Percentiles rank a stretch among this genome's conserved stretches.
phyloP scores from a whole-genome alignment of 305 asterid species.

The Fraxinus velutina region DNA sequence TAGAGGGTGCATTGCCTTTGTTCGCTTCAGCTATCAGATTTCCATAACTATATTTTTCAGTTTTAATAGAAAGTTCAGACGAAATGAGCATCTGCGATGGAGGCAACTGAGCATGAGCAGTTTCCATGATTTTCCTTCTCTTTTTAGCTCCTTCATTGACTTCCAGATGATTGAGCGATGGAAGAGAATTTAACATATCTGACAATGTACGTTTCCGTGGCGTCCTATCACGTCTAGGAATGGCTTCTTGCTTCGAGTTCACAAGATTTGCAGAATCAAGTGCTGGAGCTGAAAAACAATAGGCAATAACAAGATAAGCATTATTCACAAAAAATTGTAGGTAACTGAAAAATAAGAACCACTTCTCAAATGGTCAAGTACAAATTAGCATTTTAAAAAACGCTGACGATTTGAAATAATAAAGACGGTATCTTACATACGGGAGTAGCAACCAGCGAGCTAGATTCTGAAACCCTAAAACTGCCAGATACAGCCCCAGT shows the following conservation, averaged over 20 bases:
- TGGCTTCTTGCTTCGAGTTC: slow-evolving; percentile 43
- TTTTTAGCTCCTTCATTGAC: slow-evolving; percentile 44
- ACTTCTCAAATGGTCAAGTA: slow-evolving; percentile 7
- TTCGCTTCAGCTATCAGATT: slow-evolving; percentile 84
- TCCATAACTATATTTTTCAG: slow-evolving; percentile 55
- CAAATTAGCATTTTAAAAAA: slow-evolving; percentile 14
- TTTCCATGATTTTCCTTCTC: slow-evolving; percentile 59
- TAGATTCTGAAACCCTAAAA: slow-evolving; percentile 45
- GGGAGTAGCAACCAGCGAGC: slow-evolving; percentile 58
- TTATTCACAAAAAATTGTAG: slow-evolving; percentile 5
- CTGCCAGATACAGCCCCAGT: slow-evolving; percentile 43
- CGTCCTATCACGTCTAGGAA: slow-evolving; percentile 40
- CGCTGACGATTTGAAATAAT: slow-evolving; percentile 18
- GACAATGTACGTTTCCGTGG: slow-evolving; percentile 66
- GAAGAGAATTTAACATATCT: slow-evolving; percentile 67
- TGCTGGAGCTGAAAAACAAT: slow-evolving; percentile 46
- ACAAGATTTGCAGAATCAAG: slow-evolving; percentile 45
- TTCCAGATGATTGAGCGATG: slow-evolving; percentile 58
- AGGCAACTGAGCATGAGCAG: slow-evolving; percentile 39
- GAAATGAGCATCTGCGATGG: slow-evolving; percentile 42
- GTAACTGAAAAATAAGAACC: background rate
- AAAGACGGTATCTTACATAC: slow-evolving; percentile 51
- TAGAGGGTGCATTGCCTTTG: slow-evolving; percentile 79
- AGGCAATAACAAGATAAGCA: slow-evolving; percentile 4
- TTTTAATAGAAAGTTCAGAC: slow-evolving; percentile 42